Evolutionary conservation across 495 filamentous ascomycete genomes (phyloP), one percentile per base, ranked within the genome.

Genomic region (Cercophora newfieldiana): DNA sequence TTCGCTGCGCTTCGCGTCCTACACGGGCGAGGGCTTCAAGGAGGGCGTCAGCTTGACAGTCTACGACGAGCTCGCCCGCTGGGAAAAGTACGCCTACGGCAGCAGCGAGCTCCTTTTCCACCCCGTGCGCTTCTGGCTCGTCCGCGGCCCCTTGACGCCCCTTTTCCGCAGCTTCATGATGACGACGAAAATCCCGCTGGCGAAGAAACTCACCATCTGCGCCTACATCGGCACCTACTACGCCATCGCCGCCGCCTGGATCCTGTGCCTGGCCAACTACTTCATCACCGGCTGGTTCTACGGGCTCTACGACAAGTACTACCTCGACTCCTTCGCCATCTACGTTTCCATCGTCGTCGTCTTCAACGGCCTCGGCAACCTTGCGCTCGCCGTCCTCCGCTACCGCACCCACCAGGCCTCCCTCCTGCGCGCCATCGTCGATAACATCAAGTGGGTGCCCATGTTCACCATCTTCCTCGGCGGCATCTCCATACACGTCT

Each of bases 161-260:
- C 82, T 91, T 10, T 91, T 91, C 80, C 74, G 75, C 48, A 78
- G 66, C 37, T 91, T 90, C 76, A 65, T 91, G 2, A 22, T 57
- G 1, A 68, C 61, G 31, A 86, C 85, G 22, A 77, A 76, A 64
- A 91, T 91, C 69, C 84, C 81, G 2, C 69, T 90, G 8, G 82
- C 87, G 0, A 85, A 83, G 62, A 91, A 91, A 71, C 69, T 90
- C 63, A 90, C 89, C 47, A 91, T 91, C 65, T 81, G 88, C 71
- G 85, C 88, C 2, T 92, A 92, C 70, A 88, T 92, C 71, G 89
- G 89, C 16, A 91, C 90, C 1, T 91, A 92, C 76, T 91, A 91
- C 69, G 90, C 89, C 31, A 85, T 91, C 58, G 90, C 78, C 10
- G 83, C 86, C 22, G 85, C 87, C 22, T 90, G 88, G 88, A 72